Evolutionary conservation across 306 rosid species (phyloP).

Genomic region (Acacia crassicarpa): DNA sequence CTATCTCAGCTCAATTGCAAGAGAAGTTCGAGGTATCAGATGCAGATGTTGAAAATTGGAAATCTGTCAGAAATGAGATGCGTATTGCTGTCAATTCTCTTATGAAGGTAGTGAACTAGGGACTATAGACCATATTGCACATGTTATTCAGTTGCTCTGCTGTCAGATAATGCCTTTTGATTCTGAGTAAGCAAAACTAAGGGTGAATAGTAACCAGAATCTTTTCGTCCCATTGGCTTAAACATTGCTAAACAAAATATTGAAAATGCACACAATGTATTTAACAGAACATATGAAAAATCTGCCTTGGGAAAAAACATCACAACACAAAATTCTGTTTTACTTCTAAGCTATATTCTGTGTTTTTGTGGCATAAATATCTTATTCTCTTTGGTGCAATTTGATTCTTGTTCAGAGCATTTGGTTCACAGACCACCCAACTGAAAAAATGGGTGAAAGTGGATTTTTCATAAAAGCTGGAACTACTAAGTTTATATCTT

Average conservation of each 20-base stretch:
- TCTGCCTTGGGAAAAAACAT: not conserved
- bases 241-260: not conserved
- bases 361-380: not conserved
- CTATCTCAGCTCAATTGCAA: constrained; percentile 51
- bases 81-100: constrained; percentile 67
- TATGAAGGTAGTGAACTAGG: constrained; percentile 63
- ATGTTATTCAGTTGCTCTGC: not conserved
- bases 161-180: constrained; percentile 1
- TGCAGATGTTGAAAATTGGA: constrained; percentile 57
- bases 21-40: constrained; percentile 52
- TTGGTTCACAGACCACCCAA: not conserved
- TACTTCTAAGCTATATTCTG: not conserved
- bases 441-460: not conserved
- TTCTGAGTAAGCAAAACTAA: not conserved
- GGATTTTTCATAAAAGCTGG: not conserved
- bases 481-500: not conserved
- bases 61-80: constrained; percentile 70
- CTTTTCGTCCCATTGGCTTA: constrained; percentile 8
- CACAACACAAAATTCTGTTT: not conserved
- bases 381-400: not conserved
- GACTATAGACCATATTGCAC: not conserved
- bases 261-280: constrained; percentile 6
- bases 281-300: not conserved
- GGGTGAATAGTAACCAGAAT: not conserved
- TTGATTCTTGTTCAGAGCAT: not conserved